Evolutionary conservation across 768 basidiomycete genomes (phyloP).

Genomic region (Omphalotus guepiniiformis): DNA sequence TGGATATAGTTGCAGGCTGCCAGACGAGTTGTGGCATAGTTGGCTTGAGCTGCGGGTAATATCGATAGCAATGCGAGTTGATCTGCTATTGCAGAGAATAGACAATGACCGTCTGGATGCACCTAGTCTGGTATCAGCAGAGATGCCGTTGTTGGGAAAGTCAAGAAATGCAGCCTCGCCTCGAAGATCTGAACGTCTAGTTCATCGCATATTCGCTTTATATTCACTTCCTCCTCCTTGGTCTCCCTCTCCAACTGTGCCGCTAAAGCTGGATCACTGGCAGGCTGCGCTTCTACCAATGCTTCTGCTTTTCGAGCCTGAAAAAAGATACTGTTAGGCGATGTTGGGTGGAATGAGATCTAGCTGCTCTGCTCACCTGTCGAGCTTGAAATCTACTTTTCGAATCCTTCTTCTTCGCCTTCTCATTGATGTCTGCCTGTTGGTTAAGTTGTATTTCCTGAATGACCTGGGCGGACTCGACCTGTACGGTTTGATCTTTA

Average conservation of each 20-base stretch:
- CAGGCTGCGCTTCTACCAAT: slow-evolving; percentile 47
- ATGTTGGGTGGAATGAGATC: background rate
- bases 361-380: slow-evolving; percentile 42
- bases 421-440: slow-evolving; percentile 25
- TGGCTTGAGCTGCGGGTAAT: slow-evolving; percentile 52
- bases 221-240: slow-evolving; percentile 61
- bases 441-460: slow-evolving; percentile 42
- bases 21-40: slow-evolving; percentile 55
- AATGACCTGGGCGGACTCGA: slow-evolving; percentile 44
- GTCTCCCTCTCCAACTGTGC: slow-evolving; percentile 60
- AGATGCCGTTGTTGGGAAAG: background rate
- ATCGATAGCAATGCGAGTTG: slow-evolving; percentile 77
- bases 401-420: slow-evolving; percentile 45
- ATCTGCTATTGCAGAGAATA: slow-evolving; percentile 92
- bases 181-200: slow-evolving; percentile 63
- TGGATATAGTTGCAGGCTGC: slow-evolving; percentile 81
- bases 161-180: slow-evolving; percentile 32
- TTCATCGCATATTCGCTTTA: slow-evolving; percentile 60
- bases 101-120: slow-evolving; percentile 93
- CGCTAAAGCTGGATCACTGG: slow-evolving; percentile 55
- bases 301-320: slow-evolving; percentile 73
- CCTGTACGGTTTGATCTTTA: slow-evolving; percentile 44
- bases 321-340: background rate
- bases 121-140: slow-evolving; percentile 48
- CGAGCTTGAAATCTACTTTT: slow-evolving; percentile 67